Evolutionary conservation across 1,284 basidiomycete species (phyloP).

Genomic region (Macrocystidia cucumis): DNA sequence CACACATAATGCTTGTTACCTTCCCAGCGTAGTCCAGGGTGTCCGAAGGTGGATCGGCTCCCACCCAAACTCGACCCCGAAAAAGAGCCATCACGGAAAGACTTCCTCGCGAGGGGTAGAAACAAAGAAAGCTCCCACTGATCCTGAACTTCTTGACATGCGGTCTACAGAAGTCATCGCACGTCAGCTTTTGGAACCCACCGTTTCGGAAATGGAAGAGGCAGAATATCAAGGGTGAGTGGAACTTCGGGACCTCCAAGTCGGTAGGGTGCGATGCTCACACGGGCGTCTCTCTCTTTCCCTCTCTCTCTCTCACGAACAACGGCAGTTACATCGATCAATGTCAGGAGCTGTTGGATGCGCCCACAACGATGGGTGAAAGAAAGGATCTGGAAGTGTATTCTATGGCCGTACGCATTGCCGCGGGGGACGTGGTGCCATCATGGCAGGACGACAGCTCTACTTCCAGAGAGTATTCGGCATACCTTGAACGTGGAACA

Average conservation of each 20-base stretch:
- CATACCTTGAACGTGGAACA: constrained; percentile 31
- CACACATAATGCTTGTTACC: no score
- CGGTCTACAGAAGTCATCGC: constrained; percentile 63
- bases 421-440: constrained; percentile 30
- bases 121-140: constrained; percentile 18
- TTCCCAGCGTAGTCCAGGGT: constrained; percentile 61
- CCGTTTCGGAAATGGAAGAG: constrained; percentile 57
- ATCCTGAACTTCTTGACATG: constrained; percentile 31
- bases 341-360: constrained; percentile 54
- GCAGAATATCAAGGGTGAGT: constrained; percentile 75
- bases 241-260: constrained; percentile 1
- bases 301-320: constrained; percentile 1
- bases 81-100: constrained; percentile 34
- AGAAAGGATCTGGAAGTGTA: constrained; percentile 52
- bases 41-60: constrained; percentile 66
- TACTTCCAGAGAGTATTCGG: constrained; percentile 30
- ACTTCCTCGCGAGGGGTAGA: constrained; percentile 20
- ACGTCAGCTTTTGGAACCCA: constrained; percentile 54
- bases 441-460: constrained; percentile 27
- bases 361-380: constrained; percentile 40
- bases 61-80: constrained; percentile 26
- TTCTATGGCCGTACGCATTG: constrained; percentile 40
- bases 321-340: constrained; percentile 60
- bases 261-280: no score
- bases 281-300: constrained; percentile 1